phyloP scores from a whole-genome alignment of 495 filamentous ascomycete species.

The Aspergillus funiculosus region DNA sequence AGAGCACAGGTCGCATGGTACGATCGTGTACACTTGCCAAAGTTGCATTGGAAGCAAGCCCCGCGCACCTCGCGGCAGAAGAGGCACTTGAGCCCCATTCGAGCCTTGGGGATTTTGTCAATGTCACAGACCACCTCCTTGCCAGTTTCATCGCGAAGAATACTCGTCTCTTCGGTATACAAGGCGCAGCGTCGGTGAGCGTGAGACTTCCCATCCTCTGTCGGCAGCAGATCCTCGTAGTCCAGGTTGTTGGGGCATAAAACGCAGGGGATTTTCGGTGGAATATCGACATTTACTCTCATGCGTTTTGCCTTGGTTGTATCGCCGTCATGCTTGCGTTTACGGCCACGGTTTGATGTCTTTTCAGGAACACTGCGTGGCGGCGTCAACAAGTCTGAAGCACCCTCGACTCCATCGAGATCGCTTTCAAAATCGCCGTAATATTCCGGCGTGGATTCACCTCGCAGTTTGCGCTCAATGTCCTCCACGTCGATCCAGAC shows the following conservation, averaged over 20 bases:
- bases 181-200: conserved; percentile 86
- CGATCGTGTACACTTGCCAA: conserved; percentile 86
- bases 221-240: conserved; percentile 75
- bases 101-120: conserved; percentile 74
- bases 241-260: conserved; percentile 91
- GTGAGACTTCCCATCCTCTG: conserved; percentile 73
- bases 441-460: conserved; percentile 83
- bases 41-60: conserved; percentile 93
- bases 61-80: conserved; percentile 92
- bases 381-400: conserved; percentile 68
- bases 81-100: conserved; percentile 85
- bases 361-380: conserved; percentile 66
- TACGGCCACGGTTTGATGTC: conserved; percentile 51
- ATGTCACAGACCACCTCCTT: conserved; percentile 71
- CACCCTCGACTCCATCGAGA: conserved; percentile 57
- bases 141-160: conserved; percentile 61
- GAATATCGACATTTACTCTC: conserved; percentile 60
- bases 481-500: conserved; percentile 97
- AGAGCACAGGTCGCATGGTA: conserved; percentile 95
- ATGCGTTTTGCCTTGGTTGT: conserved; percentile 67
- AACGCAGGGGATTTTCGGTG: conserved; percentile 77
- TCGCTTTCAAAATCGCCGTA: conserved; percentile 68
- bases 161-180: conserved; percentile 88
- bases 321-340: conserved; percentile 57
- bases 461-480: conserved; percentile 88